Base-by-base conservation (phyloP, 768 basidiomycete genomes). In the Hericium coralloides region DNA sequence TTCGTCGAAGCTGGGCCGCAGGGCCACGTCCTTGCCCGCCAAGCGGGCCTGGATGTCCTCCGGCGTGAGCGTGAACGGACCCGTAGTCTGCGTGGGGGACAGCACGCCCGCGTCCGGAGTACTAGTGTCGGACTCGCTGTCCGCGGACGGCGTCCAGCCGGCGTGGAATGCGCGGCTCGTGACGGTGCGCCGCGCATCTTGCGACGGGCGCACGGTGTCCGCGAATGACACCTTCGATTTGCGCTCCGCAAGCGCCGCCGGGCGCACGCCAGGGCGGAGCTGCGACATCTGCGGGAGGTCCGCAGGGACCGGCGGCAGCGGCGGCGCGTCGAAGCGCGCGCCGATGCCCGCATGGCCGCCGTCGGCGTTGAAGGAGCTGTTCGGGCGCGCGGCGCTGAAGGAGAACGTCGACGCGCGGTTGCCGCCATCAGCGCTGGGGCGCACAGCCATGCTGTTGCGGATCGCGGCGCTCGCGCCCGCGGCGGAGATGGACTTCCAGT, bases 381-480 rank as follows among this genome's bases (percentile, higher is more conserved):
- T 55, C 2, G 73, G 64, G 55, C 83, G 76, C 54, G 83, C 76
- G n/a, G 68, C 72, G 50, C 83, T 83, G 64, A 84, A 84, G 0
- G 79, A 74, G 67, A 87, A 86, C 2, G 79, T 62, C 1, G 73
- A 71, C 0, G 77, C 74, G 50, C 71, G 70, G 56, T 53, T 69
- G 31, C 80, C 74, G 49, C 68, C 67, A n/a, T 58, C 70, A 7
- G 49, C 49, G 3, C 23, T 49, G 18, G 23, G 23, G 31, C 65
- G 64, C 38, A 78, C 70, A 4, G 84, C 84, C 26, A 89, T 83
- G 45, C 81, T 83, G 62, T 76, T 78, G 58, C 89, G 80, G 60
- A 92, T 85, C 12, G 87, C 90, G 37, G 83, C 87, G 20, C 75
- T 74, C 0, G 89, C 90, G 50, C 87, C 89, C 4, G 80, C 83